Conservation (phyloP, 768 basidiomycete genomes). For the Mycena vitilis region DNA sequence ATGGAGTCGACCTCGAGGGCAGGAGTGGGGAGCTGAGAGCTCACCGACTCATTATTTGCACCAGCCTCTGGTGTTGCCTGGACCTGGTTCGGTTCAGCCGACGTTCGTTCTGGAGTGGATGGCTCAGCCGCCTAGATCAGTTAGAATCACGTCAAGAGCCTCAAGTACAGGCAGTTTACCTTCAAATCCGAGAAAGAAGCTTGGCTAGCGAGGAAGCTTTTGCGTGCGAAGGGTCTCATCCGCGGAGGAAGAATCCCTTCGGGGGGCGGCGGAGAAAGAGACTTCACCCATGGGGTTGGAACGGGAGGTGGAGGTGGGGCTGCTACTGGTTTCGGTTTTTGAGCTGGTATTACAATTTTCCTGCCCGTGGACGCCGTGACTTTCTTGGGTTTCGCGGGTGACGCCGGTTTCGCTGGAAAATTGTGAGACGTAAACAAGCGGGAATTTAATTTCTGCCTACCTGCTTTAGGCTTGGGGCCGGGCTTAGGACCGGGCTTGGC, state of each 20-base stretch:
- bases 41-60: background rate
- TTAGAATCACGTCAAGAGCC: slow-evolving; percentile 3
- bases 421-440: background rate
- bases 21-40: background rate
- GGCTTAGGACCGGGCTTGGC: slow-evolving; percentile 34
- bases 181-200: slow-evolving; percentile 19
- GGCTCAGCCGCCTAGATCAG: slow-evolving; percentile 7
- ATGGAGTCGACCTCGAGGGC: slow-evolving; percentile 1
- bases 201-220: slow-evolving; percentile 22
- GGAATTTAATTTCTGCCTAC: background rate
- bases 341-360: slow-evolving; percentile 32
- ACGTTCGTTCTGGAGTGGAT: background rate
- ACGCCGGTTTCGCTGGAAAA: slow-evolving; percentile 20
- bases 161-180: slow-evolving; percentile 14
- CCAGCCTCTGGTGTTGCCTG: background rate
- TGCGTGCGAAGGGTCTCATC: slow-evolving; percentile 31
- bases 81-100: background rate
- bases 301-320: slow-evolving; percentile 6
- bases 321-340: slow-evolving; percentile 20
- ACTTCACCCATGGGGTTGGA: slow-evolving; percentile 10
- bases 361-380: background rate
- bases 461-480: slow-evolving; percentile 26
- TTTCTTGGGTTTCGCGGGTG: slow-evolving; percentile 31
- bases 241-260: slow-evolving; percentile 33
- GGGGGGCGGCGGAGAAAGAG: slow-evolving; percentile 34